Conservation (phyloP, 2,329 filamentous ascomycete genomes). For the Cucurbitaria berberidis region DNA sequence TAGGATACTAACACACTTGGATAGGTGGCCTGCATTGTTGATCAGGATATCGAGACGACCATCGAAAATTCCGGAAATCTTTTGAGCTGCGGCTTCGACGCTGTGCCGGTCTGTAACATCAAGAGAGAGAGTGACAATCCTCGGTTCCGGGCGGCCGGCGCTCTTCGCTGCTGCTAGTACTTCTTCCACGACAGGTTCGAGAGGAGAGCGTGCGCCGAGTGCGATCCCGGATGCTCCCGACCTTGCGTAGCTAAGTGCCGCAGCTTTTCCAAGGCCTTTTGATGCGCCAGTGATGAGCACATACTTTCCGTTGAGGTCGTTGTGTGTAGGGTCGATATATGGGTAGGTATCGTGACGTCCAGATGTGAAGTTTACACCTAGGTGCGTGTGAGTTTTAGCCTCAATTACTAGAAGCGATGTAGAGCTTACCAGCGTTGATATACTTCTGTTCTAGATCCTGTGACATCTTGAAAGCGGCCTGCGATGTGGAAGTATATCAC, state of each 20-base stretch:
- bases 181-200: conserved; percentile 45
- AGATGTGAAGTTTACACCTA: conserved; percentile 17
- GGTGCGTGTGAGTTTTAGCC: not conserved
- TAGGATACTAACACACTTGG: conserved; percentile 32
- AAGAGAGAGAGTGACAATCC: conserved; percentile 50
- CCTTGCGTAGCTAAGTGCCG: conserved; percentile 60
- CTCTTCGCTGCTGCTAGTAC: conserved; percentile 45
- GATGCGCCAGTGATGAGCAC: conserved; percentile 64
- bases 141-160: conserved; percentile 44
- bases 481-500: too few species aligned
- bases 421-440: not conserved
- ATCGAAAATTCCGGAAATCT: conserved; percentile 31
- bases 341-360: conserved; percentile 60
- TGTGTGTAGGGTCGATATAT: conserved; percentile 53
- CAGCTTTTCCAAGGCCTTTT: conserved; percentile 60
- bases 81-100: conserved; percentile 45
- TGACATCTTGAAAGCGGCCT: not conserved
- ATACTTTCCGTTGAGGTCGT: conserved; percentile 39
- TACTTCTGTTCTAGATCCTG: not conserved
- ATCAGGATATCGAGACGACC: conserved; percentile 53
- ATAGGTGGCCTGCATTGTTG: conserved; percentile 56
- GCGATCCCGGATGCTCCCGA: conserved; percentile 62
- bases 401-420: not conserved
- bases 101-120: conserved; percentile 52
- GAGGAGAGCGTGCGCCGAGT: conserved; percentile 57